A percentile compares a stretch with the other conserved stretches of the same genome.
Evolutionary conservation across 805 yeast genomes (phyloP).

Genomic region (Zygotorulaspora florentina): DNA sequence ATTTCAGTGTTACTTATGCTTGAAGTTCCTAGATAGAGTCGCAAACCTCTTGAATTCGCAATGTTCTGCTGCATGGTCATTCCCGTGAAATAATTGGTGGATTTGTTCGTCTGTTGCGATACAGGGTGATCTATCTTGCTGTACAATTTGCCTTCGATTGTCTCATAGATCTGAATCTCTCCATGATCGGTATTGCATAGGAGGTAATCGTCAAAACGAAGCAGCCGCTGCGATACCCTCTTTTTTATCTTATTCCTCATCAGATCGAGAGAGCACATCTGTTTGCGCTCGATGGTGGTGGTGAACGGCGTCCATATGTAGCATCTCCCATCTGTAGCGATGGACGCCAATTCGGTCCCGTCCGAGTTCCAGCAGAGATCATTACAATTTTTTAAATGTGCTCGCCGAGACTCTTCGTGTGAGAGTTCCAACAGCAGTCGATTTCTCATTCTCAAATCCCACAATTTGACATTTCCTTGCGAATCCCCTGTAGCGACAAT

Average conservation of each 20-base stretch:
- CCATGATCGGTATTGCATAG: conserved; percentile 27
- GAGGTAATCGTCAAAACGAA: conserved; percentile 21
- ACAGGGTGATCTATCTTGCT: conserved; percentile 23
- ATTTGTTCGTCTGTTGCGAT: conserved; percentile 2
- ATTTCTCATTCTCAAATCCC: conserved; percentile 65
- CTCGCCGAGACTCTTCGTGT: conserved; percentile 37
- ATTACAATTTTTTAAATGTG: conserved; percentile 76
- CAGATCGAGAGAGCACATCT: conserved; percentile 25
- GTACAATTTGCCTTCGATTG: conserved; percentile 20
- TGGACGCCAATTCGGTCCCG: conserved; percentile 59
- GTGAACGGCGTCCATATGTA: conserved; percentile 56
- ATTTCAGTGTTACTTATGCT: conserved; percentile 1
- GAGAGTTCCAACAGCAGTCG: conserved; percentile 26
- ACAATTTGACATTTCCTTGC: conserved; percentile 73
- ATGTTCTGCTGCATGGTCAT: conserved; percentile 25
- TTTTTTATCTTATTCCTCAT: conserved; percentile 23
- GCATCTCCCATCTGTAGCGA: conserved; percentile 78
- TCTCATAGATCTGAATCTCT: conserved; percentile 26
- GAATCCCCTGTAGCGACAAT: conserved; percentile 74
- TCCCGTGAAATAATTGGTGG: conserved; percentile 18
- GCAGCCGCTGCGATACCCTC: conserved; percentile 25
- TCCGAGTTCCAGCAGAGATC: conserved; percentile 69
- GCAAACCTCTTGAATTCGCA: conserved; percentile 24
- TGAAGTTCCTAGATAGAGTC: conserved; percentile 23
- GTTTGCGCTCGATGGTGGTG: conserved; percentile 6